Percentiles rank a stretch among this genome's conserved stretches.
Evolutionary conservation across 1,284 basidiomycete species (phyloP).

Genomic region (Austroboletus niveus): DNA sequence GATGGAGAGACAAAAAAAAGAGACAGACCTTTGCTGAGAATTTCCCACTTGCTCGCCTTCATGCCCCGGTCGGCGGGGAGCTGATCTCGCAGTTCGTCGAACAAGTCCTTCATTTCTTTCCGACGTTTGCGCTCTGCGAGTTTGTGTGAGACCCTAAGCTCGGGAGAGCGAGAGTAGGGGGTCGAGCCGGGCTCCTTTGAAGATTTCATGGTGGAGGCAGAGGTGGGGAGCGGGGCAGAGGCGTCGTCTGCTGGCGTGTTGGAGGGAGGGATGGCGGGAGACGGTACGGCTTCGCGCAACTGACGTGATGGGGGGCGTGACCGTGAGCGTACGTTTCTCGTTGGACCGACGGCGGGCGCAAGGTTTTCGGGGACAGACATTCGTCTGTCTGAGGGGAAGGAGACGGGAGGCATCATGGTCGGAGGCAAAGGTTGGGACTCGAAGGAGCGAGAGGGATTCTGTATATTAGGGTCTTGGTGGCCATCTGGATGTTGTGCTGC

Average conservation of each 20-base stretch:
- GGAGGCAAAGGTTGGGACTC: conserved; percentile 37
- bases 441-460: conserved; percentile 35
- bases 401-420: conserved; percentile 55
- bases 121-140: conserved; percentile 91
- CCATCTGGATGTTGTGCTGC: conserved; percentile 48
- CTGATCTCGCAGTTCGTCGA: conserved; percentile 90
- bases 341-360: conserved; percentile 42
- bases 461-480: conserved; percentile 41
- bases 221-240: conserved; percentile 31
- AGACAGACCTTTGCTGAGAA: conserved; percentile 81
- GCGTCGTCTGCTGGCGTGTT: conserved; percentile 40
- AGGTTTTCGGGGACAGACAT: conserved; percentile 70
- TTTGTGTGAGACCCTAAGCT: conserved; percentile 91
- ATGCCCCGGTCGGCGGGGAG: conserved; percentile 88
- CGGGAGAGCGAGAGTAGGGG: conserved; percentile 91
- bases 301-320: conserved; percentile 73
- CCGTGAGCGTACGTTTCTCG: conserved; percentile 58
- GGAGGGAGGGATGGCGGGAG: conserved; percentile 36
- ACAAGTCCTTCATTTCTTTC: conserved; percentile 97
- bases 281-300: conserved; percentile 42
- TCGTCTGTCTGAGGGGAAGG: conserved; percentile 62
- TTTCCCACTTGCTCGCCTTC: conserved; percentile 98
- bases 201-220: conserved; percentile 23
- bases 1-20: not conserved
- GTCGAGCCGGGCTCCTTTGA: conserved; percentile 56